These are phyloP conservation scores for Omphalotus guepiniiformis DNA, from an alignment of 768 basidiomycete species.

Conservation along the genomic window DNA sequence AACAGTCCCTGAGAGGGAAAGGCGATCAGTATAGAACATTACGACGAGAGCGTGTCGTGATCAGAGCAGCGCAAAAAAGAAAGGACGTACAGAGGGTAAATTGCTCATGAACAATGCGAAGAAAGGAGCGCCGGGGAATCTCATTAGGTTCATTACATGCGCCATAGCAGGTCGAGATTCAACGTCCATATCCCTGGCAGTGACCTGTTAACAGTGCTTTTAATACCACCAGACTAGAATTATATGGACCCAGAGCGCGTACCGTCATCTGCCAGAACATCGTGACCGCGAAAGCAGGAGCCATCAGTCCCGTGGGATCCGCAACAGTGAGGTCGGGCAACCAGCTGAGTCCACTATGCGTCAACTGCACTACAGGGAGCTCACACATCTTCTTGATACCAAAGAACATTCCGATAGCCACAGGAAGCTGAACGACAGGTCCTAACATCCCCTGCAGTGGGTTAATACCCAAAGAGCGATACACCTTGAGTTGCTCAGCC, in stretches of 20 bases:
- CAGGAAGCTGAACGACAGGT: conserved; percentile 62
- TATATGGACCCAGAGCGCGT: conserved; percentile 24
- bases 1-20: conserved; percentile 4
- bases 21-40: background rate
- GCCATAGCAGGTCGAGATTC: conserved; percentile 47
- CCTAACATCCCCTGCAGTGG: conserved; percentile 43
- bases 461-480: conserved; percentile 62
- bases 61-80: background rate
- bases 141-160: conserved; percentile 67
- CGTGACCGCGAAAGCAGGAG: conserved; percentile 44
- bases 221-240: background rate
- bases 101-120: conserved; percentile 41
- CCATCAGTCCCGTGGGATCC: conserved; percentile 78
- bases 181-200: conserved; percentile 54
- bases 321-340: conserved; percentile 72
- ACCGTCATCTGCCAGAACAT: conserved; percentile 74
- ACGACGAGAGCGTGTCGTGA: background rate
- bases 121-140: conserved; percentile 43
- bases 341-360: conserved; percentile 68
- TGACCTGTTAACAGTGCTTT: conserved; percentile 22
- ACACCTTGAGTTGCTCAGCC: conserved; percentile 49
- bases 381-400: conserved; percentile 68
- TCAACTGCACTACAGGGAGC: conserved; percentile 69
- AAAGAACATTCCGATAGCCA: conserved; percentile 82
- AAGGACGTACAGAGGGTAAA: conserved; percentile 61